Percentiles rank a stretch among this genome's conserved stretches.
phyloP scores from a whole-genome alignment of 2,329 filamentous ascomycete species.

The Clathrospora elynae region DNA sequence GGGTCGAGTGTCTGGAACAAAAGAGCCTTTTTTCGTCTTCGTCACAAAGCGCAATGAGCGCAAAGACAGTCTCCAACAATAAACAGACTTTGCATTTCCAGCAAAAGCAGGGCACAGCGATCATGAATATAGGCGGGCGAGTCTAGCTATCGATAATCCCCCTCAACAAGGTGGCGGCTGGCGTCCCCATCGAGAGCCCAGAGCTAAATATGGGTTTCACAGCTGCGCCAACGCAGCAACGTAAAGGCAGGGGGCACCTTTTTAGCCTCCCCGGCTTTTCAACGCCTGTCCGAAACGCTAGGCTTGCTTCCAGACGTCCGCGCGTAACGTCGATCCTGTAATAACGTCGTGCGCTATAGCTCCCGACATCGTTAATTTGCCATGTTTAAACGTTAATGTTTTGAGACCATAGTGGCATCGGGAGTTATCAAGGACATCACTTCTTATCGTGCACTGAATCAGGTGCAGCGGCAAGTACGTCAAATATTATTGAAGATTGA shows the following conservation, averaged over 20 bases:
- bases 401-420: too few relatives aligned
- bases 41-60: background rate
- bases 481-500: too few relatives aligned
- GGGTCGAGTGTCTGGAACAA: constrained; percentile 15
- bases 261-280: constrained; percentile 6
- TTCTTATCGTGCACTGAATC: too few relatives aligned
- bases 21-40: too few relatives aligned
- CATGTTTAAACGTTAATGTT: too few relatives aligned
- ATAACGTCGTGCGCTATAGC: too few relatives aligned
- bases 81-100: background rate
- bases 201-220: constrained; percentile 8
- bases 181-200: constrained; percentile 3
- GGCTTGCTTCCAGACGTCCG: constrained; percentile 7
- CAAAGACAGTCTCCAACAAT: background rate
- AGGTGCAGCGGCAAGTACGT: too few relatives aligned
- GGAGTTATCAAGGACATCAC: too few relatives aligned
- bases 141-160: constrained; percentile 4
- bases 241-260: constrained; percentile 4
- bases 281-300: constrained; percentile 7
- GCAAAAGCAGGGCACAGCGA: background rate
- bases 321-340: too few relatives aligned
- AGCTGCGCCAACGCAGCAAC: constrained; percentile 6
- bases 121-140: background rate
- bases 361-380: too few relatives aligned
- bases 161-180: constrained; percentile 9